A percentile compares a stretch with the other conserved stretches of the same genome.
These are phyloP conservation scores for Penicillium nucicola DNA, from an alignment of 495 filamentous ascomycete genomes.

Conservation along the genomic window DNA sequence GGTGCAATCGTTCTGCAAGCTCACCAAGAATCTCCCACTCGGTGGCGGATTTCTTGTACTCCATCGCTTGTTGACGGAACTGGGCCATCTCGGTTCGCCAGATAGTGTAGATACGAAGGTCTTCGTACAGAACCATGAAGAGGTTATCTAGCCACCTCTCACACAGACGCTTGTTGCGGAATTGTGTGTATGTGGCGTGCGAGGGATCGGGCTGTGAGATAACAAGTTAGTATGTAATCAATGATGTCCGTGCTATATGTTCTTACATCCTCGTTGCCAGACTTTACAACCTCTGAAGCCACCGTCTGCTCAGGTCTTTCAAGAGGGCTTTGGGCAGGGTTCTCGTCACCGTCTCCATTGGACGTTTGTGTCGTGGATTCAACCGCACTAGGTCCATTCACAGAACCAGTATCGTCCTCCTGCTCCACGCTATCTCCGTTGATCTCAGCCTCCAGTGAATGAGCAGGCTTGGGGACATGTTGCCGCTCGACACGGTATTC, in stretches of 20 bases:
- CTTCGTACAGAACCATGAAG: constrained; percentile 99
- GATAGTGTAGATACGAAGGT: constrained; percentile 96
- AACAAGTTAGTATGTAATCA: constrained; percentile 7
- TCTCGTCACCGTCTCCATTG: constrained; percentile 34
- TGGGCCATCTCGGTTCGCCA: constrained; percentile 98
- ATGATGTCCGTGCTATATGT: background rate
- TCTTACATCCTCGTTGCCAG: constrained; percentile 74
- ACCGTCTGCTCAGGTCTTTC: constrained; percentile 81
- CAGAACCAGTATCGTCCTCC: constrained; percentile 35
- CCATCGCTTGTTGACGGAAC: constrained; percentile 80
- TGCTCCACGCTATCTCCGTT: constrained; percentile 38
- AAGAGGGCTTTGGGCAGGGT: constrained; percentile 50
- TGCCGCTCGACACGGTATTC: constrained; percentile 93
- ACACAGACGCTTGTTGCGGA: constrained; percentile 94
- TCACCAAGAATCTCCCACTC: constrained; percentile 98
- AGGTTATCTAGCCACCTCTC: constrained; percentile 98
- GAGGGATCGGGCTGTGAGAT: constrained; percentile 41
- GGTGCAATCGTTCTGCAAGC: constrained; percentile 87
- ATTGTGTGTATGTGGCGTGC: constrained; percentile 56
- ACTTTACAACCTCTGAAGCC: constrained; percentile 76
- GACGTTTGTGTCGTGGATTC: constrained; percentile 20
- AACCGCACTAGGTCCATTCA: constrained; percentile 30
- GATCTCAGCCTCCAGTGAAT: constrained; percentile 43
- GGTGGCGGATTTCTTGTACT: constrained; percentile 92
- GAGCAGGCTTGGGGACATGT: constrained; percentile 50